A percentile compares a stretch with the other conserved stretches of the same genome.
Conservation (phyloP, 805 yeast species). For the Jamesozyma lodderae region DNA sequence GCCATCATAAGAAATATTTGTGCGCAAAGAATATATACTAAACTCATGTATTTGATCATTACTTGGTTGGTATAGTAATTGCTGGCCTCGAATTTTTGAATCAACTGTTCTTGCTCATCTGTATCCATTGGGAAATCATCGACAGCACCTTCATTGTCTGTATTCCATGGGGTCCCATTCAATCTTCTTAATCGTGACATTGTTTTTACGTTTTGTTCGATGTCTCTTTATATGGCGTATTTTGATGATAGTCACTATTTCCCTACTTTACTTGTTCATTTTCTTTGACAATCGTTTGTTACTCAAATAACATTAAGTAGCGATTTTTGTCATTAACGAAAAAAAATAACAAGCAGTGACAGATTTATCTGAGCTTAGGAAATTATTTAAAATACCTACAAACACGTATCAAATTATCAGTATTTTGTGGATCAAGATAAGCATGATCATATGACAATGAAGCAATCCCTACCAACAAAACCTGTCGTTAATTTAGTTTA, state of each 20-base stretch:
- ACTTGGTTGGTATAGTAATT: conserved; percentile 15
- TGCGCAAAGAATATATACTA: conserved; percentile 16
- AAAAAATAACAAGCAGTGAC: too few relatives aligned
- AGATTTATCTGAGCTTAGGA: too few relatives aligned
- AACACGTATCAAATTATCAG: too few relatives aligned
- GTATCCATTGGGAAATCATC: conserved; percentile 22
- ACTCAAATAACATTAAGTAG: too few relatives aligned
- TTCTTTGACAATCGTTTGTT: too few relatives aligned
- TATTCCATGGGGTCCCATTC: conserved; percentile 7
- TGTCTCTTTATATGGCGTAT: too few relatives aligned
- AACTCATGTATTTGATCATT: conserved; percentile 14
- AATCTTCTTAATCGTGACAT: conserved; percentile 23
- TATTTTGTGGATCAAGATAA: too few relatives aligned
- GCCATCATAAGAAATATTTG: conserved; percentile 20
- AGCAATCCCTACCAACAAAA: conserved; percentile 11
- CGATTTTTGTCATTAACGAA: too few relatives aligned
- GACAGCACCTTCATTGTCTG: conserved; percentile 6
- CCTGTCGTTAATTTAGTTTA: conserved; percentile 18
- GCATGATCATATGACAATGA: too few relatives aligned
- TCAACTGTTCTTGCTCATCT: conserved; percentile 28
- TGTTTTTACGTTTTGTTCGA: not conserved
- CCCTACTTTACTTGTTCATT: not conserved
- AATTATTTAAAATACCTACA: too few relatives aligned
- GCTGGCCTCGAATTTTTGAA: conserved; percentile 18
- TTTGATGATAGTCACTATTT: not conserved